Evolutionary conservation across 805 yeast species (phyloP).

Genomic region (Ogataea trehalophila): DNA sequence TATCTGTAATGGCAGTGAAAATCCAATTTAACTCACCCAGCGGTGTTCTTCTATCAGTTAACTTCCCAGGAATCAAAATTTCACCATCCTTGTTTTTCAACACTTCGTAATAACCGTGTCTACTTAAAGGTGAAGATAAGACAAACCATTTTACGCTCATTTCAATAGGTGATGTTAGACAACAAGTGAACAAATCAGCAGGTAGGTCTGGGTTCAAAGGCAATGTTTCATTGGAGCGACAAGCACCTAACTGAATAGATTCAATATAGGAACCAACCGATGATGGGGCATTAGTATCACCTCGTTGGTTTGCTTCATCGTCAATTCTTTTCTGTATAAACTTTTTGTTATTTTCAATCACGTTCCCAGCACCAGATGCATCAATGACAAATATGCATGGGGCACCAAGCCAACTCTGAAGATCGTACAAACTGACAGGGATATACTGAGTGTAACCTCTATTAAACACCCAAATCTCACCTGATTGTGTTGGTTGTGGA

Average conservation of each 20-base stretch:
- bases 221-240: conserved; percentile 75
- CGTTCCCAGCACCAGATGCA: conserved; percentile 91
- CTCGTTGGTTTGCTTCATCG: conserved; percentile 68
- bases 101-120: conserved; percentile 44
- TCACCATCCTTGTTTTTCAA: conserved; percentile 47
- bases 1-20: conserved; percentile 95
- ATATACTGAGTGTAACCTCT: conserved; percentile 96
- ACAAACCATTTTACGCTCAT: conserved; percentile 89
- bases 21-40: conserved; percentile 96
- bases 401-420: conserved; percentile 97
- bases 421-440: conserved; percentile 90
- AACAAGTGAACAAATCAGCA: conserved; percentile 92
- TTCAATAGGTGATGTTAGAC: conserved; percentile 93
- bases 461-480: conserved; percentile 98
- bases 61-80: conserved; percentile 79
- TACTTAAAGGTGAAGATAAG: conserved; percentile 67
- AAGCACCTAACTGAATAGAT: conserved; percentile 91
- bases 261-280: conserved; percentile 71
- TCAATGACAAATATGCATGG: conserved; percentile 95
- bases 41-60: conserved; percentile 92
- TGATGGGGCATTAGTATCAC: conserved; percentile 47
- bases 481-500: conserved; percentile 92
- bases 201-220: conserved; percentile 95
- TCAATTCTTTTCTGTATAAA: conserved; percentile 87
- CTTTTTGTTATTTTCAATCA: conserved; percentile 80